Evolutionary conservation across 1,139 yeast species (phyloP).

Genomic region (Casaregolazyma suthepensis): DNA sequence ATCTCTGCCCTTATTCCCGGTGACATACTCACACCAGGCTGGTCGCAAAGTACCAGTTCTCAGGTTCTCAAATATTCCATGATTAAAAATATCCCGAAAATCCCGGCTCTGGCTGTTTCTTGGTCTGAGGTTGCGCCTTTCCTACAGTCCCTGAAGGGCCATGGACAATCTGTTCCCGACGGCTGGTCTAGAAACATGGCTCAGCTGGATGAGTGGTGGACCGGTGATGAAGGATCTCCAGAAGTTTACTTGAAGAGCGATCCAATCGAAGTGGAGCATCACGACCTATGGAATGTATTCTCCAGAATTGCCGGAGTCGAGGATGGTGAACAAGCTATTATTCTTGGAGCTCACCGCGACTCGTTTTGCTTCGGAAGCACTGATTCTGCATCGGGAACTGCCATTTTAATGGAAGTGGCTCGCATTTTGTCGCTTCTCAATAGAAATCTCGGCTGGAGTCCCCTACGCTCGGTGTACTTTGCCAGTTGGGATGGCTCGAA

Average conservation of each 20-base stretch:
- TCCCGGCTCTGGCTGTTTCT: constrained; percentile 74
- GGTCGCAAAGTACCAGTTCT: constrained; percentile 44
- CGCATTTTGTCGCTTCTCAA: constrained; percentile 64
- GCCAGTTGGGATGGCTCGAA: constrained; percentile 82
- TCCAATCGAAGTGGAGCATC: constrained; percentile 52
- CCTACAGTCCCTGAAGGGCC: constrained; percentile 40
- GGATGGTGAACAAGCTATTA: constrained; percentile 64
- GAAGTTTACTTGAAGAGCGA: constrained; percentile 39
- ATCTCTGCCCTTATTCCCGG: constrained; percentile 66
- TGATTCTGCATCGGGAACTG: constrained; percentile 70
- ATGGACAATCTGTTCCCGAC: constrained; percentile 41
- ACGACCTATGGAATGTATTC: constrained; percentile 70
- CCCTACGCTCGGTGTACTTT: constrained; percentile 75
- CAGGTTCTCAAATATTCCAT: constrained; percentile 38
- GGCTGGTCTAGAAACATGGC: constrained; percentile 32
- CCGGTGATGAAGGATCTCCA: constrained; percentile 37
- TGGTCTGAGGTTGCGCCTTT: constrained; percentile 59
- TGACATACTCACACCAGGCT: constrained; percentile 74
- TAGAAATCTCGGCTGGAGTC: constrained; percentile 68
- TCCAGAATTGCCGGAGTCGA: constrained; percentile 79
- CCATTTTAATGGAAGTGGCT: constrained; percentile 63
- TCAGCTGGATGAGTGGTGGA: constrained; percentile 36
- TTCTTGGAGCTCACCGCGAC: constrained; percentile 84
- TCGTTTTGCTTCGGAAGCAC: constrained; percentile 71
- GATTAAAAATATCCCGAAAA: constrained; percentile 54